Conservation (phyloP, 225 moss, liverwort and hornwort species). For the Polytrichum formosum region DNA sequence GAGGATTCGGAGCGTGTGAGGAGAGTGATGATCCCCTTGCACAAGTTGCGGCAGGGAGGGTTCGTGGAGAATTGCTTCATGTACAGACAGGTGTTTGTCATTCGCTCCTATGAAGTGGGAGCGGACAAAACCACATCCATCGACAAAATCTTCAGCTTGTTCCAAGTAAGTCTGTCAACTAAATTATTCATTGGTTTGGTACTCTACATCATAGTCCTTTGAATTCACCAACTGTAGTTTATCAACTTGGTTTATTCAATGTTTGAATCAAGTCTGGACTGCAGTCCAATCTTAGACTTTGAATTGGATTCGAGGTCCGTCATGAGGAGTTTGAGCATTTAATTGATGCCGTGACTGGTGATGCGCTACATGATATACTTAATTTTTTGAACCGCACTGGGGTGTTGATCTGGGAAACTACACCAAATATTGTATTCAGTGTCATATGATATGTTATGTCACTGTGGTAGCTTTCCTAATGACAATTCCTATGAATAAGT, state of each 20-base stretch:
- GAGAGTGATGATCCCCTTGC: conserved; percentile 17
- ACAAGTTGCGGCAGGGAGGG: conserved; percentile 13
- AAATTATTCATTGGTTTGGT: neutral
- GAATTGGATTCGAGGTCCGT: neutral
- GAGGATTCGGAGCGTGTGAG: conserved; percentile 19
- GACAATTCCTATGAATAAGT: too few species aligned
- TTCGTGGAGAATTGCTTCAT: conserved; percentile 21
- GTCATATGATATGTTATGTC: too few species aligned
- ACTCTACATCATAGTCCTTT: neutral
- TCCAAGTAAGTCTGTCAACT: conserved; percentile 18
- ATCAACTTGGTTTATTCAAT: neutral
- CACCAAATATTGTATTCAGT: too few species aligned
- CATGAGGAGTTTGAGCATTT: neutral
- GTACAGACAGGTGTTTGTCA: conserved; percentile 25
- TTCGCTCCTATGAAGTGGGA: conserved; percentile 32
- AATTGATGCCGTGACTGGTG: neutral
- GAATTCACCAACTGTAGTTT: neutral
- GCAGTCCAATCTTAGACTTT: neutral
- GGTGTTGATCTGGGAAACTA: too few species aligned
- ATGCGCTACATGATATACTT: too few species aligned
- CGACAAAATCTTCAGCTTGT: conserved; percentile 29
- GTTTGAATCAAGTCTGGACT: neutral
- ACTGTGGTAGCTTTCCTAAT: too few species aligned
- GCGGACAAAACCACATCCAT: conserved; percentile 24
- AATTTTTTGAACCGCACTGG: too few species aligned